A percentile compares a stretch with the other conserved stretches of the same genome.
phyloP scores from a whole-genome alignment of 2,329 filamentous ascomycete genomes.

The Drechslera avenae region DNA sequence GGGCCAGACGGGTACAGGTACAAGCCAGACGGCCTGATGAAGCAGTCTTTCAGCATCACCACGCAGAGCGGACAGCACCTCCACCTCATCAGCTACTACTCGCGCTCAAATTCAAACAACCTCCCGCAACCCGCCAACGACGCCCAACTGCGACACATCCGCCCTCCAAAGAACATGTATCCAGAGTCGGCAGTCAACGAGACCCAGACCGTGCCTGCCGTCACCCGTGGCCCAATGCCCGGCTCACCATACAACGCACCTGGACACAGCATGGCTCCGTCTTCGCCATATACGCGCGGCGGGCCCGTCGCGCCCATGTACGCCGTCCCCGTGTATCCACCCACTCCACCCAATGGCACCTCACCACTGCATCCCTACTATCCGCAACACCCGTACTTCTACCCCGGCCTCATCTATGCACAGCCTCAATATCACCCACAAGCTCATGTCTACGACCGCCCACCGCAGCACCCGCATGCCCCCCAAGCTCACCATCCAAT shows the following conservation, averaged over 20 bases:
- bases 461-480: conserved; percentile 51
- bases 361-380: conserved; percentile 51
- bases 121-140: conserved; percentile 84
- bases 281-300: conserved; percentile 54
- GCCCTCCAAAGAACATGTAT: conserved; percentile 93
- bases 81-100: conserved; percentile 97
- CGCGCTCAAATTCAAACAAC: conserved; percentile 75
- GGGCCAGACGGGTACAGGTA: conserved; percentile 53
- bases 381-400: conserved; percentile 42
- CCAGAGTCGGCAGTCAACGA: conserved; percentile 94
- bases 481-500: conserved; percentile 37
- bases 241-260: conserved; percentile 60
- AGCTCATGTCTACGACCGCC: conserved; percentile 39
- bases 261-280: conserved; percentile 61
- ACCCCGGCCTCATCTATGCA: conserved; percentile 42
- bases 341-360: conserved; percentile 49
- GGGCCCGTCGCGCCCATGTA: conserved; percentile 50
- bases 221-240: conserved; percentile 74
- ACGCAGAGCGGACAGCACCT: conserved; percentile 88
- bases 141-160: conserved; percentile 76
- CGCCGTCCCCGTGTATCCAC: conserved; percentile 49
- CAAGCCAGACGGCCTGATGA: conserved; percentile 95
- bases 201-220: conserved; percentile 75
- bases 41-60: conserved; percentile 99
- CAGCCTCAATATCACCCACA: conserved; percentile 37